A percentile compares a stretch with the other conserved stretches of the same genome.
These are phyloP conservation scores for Aegilops bicornis DNA, from an alignment of 176 grass and related monocot genomes.

Conservation along the genomic window DNA sequence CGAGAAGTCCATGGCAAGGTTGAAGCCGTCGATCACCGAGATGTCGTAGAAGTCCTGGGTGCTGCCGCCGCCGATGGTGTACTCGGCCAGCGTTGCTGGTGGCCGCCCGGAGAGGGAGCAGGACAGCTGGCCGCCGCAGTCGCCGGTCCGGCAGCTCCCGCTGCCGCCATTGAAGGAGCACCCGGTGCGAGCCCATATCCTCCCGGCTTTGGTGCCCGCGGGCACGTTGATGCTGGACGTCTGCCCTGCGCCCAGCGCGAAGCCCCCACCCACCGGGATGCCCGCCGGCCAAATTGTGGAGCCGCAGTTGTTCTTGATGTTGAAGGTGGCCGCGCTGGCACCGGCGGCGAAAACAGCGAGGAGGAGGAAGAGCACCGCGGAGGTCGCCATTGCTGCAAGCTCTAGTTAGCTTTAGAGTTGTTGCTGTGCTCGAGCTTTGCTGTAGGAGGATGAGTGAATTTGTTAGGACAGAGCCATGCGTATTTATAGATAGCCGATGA, in stretches of 20 bases:
- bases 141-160: conserved; percentile 4
- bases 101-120: background rate
- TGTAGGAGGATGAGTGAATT: background rate
- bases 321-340: conserved; percentile 10
- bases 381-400: background rate
- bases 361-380: background rate
- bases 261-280: conserved; percentile 8
- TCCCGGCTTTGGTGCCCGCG: background rate
- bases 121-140: background rate
- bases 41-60: conserved; percentile 16
- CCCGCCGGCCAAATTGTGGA: background rate
- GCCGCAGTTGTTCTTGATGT: background rate
- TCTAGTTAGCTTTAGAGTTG: background rate
- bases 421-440: too few species aligned
- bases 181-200: conserved; percentile 8
- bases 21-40: conserved; percentile 19
- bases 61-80: background rate
- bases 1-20: conserved; percentile 9
- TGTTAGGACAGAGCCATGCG: background rate
- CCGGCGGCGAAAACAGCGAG: background rate
- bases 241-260: background rate
- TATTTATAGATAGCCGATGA: background rate
- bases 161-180: background rate
- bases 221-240: background rate
- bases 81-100: conserved; percentile 27